phyloP scores from a whole-genome alignment of 2,329 filamentous ascomycete genomes.

The Pezicula neosporulosa region DNA sequence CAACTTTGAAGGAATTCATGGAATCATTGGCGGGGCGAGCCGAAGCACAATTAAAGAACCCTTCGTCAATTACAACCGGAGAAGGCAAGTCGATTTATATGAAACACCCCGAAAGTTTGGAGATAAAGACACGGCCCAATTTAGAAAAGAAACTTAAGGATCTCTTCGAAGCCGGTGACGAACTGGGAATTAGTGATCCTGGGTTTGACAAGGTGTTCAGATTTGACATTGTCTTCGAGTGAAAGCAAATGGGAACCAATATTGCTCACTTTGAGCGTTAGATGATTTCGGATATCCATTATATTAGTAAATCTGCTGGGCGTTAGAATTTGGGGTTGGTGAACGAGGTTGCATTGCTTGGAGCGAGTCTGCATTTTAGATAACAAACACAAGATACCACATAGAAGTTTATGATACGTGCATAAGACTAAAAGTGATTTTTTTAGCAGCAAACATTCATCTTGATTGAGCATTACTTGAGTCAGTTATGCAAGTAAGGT shows the following conservation, averaged over 20 bases:
- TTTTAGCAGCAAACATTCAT: too few relatives aligned
- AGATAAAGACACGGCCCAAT: constrained; percentile 82
- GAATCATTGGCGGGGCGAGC: constrained; percentile 79
- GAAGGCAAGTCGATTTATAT: constrained; percentile 88
- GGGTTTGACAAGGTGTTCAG: constrained; percentile 58
- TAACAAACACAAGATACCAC: constrained; percentile 8
- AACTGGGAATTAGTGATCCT: constrained; percentile 90
- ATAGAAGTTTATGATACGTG: constrained; percentile 1
- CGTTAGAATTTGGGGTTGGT: constrained; percentile 2
- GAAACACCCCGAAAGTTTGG: constrained; percentile 75
- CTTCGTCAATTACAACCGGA: constrained; percentile 66
- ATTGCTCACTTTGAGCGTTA: too few relatives aligned
- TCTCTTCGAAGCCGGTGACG: constrained; percentile 76
- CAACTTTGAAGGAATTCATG: constrained; percentile 79
- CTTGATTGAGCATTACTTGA: too few relatives aligned
- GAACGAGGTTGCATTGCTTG: not conserved
- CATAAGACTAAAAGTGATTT: too few relatives aligned
- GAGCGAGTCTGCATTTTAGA: not conserved
- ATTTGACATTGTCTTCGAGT: constrained; percentile 17
- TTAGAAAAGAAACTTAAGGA: constrained; percentile 74
- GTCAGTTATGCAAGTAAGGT: too few relatives aligned
- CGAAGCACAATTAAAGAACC: constrained; percentile 91
- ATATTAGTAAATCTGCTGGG: not conserved
- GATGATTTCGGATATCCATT: too few relatives aligned
- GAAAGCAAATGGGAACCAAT: not conserved